Evolutionary conservation across 2,329 filamentous ascomycete genomes (phyloP).

Genomic region (Seiridium cupressi): DNA sequence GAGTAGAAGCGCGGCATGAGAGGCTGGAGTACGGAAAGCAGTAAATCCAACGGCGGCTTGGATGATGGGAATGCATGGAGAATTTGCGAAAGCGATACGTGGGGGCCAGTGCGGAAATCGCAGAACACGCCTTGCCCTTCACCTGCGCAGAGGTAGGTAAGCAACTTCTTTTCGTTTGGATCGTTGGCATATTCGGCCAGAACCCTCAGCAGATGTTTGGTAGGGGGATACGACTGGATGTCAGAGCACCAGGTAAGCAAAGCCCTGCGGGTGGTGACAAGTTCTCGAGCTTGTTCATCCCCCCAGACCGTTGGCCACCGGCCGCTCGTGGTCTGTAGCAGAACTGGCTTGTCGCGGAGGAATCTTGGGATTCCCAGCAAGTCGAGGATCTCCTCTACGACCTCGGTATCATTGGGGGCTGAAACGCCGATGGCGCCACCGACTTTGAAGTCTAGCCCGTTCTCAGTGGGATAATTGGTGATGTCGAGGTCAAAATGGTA

Average conservation of each 20-base stretch:
- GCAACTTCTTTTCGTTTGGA: constrained; percentile 82
- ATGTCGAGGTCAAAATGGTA: constrained; percentile 98
- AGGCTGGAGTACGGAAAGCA: constrained; percentile 78
- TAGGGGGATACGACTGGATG: constrained; percentile 88
- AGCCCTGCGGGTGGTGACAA: constrained; percentile 88
- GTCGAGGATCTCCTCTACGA: constrained; percentile 84
- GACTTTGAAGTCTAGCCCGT: constrained; percentile 88
- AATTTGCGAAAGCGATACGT: constrained; percentile 82
- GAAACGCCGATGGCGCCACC: constrained; percentile 93
- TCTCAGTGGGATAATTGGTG: constrained; percentile 87
- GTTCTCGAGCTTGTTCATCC: constrained; percentile 77
- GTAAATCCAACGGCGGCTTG: constrained; percentile 78
- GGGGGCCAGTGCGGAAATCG: constrained; percentile 85
- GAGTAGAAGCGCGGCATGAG: constrained; percentile 99
- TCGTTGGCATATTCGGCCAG: constrained; percentile 82
- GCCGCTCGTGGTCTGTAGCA: constrained; percentile 75
- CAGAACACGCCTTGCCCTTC: constrained; percentile 93
- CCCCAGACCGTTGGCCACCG: constrained; percentile 99
- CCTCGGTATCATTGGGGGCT: constrained; percentile 74
- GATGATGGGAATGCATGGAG: constrained; percentile 89
- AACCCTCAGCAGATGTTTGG: constrained; percentile 80
- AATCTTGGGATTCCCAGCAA: constrained; percentile 77
- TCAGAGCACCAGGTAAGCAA: constrained; percentile 96
- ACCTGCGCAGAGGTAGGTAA: constrained; percentile 80
- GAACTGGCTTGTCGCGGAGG: constrained; percentile 78